A percentile compares a stretch with the other conserved stretches of the same genome.
These are phyloP conservation scores for Arachnopeziza araneosa DNA, from an alignment of 2,329 filamentous ascomycete species.

Conservation along the genomic window DNA sequence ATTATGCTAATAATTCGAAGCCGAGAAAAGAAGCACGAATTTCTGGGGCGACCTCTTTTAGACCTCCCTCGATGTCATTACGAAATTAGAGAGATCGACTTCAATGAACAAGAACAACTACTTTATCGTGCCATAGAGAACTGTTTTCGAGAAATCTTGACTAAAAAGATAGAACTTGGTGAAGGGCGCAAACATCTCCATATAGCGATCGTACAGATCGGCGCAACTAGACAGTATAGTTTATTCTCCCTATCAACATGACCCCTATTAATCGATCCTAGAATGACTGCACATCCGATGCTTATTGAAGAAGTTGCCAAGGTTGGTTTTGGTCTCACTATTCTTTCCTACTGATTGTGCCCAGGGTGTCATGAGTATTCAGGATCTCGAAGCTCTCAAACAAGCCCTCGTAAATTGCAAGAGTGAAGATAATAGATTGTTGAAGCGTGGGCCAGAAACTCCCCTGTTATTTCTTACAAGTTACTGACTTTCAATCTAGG, in stretches of 20 bases:
- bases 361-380: background rate
- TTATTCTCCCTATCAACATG: background rate
- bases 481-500: background rate
- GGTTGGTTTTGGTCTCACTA: background rate
- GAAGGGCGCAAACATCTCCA: background rate
- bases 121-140: background rate
- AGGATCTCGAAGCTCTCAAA: background rate
- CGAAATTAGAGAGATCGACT: background rate
- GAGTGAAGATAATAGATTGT: background rate
- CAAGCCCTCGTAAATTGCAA: background rate
- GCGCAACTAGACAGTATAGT: background rate
- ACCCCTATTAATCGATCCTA: background rate
- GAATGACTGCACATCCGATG: conserved; percentile 7
- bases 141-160: background rate
- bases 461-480: too few relatives aligned
- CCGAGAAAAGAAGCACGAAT: background rate
- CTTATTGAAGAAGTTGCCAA: conserved; percentile 2
- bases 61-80: background rate
- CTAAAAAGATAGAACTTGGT: background rate
- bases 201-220: background rate
- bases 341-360: background rate
- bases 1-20: too few relatives aligned
- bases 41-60: background rate
- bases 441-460: background rate
- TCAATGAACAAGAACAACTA: background rate